Evolutionary conservation across 2,329 filamentous ascomycete genomes (phyloP).

Genomic region (Fusarium humuli): DNA sequence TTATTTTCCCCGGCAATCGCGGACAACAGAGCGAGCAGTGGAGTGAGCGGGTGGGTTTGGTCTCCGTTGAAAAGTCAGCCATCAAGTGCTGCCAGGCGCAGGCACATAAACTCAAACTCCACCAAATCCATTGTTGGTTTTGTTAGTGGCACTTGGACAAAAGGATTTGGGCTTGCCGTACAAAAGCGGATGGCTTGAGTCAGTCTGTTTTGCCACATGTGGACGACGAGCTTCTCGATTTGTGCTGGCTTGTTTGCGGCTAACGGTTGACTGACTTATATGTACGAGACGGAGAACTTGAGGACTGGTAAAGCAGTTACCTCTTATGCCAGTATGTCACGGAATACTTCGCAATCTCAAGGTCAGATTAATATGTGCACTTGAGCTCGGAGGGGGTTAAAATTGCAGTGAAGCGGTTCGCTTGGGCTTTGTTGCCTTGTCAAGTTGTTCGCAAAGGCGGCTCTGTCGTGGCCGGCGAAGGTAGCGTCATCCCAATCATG

Average conservation of each 20-base stretch:
- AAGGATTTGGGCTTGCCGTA: constrained; percentile 4
- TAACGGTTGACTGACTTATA: not conserved
- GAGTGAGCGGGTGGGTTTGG: not conserved
- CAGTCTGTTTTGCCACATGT: constrained; percentile 22
- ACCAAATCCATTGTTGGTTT: constrained; percentile 4
- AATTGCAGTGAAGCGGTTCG: not conserved
- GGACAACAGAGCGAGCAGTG: not conserved
- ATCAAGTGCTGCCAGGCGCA: constrained; percentile 19
- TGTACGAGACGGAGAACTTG: not conserved
- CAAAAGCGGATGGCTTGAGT: constrained; percentile 25
- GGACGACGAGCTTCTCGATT: not conserved
- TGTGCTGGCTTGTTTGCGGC: not conserved
- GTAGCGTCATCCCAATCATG: too few species aligned
- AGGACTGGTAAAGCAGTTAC: not conserved
- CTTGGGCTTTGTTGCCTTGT: too few species aligned
- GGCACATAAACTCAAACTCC: constrained; percentile 28
- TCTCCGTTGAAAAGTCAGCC: constrained; percentile 4
- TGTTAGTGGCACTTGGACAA: constrained; percentile 13
- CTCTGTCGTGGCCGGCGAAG: too few species aligned
- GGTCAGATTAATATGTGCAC: not conserved
- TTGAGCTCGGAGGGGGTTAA: not conserved
- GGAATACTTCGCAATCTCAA: not conserved
- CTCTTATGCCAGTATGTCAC: not conserved
- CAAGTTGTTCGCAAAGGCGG: too few species aligned
- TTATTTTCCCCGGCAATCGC: not conserved